Conservation (phyloP, 345 rosid genomes). For the Citrus inodora region DNA sequence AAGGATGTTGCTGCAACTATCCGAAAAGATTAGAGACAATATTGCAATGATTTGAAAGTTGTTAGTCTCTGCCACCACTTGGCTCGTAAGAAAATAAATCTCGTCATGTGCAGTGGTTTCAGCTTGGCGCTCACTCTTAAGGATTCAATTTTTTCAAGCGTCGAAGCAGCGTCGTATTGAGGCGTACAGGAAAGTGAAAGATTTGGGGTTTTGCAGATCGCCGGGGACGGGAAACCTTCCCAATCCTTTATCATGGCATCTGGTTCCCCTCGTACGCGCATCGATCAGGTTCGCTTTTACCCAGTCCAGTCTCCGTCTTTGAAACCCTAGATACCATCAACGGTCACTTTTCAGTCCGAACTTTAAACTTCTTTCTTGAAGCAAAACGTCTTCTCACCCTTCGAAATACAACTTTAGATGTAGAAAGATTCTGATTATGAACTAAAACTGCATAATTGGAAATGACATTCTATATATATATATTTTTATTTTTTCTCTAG, state of each 20-base stretch:
- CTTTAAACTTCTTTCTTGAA: not conserved
- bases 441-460: not conserved
- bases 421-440: not conserved
- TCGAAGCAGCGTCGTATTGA: constrained; percentile 1
- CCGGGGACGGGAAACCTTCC: constrained; percentile 20
- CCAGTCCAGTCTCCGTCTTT: not conserved
- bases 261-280: constrained; percentile 49
- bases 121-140: constrained; percentile 10
- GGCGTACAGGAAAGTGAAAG: constrained; percentile 9
- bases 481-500: not conserved
- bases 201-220: constrained; percentile 32
- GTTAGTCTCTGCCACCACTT: no score
- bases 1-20: not conserved
- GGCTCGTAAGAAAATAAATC: not conserved
- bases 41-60: not conserved
- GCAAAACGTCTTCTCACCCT: not conserved
- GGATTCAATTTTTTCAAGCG: constrained; percentile 1
- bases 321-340: constrained; percentile 3
- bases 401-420: constrained; percentile 1
- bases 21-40: not conserved
- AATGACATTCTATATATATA: no score
- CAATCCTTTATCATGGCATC: constrained; percentile 51
- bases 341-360: not conserved
- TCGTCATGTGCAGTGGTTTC: not conserved
- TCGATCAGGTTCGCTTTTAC: constrained; percentile 57